Base-by-base conservation (phyloP, 352 stramenopile species). In the Globisporangium lucens region DNA sequence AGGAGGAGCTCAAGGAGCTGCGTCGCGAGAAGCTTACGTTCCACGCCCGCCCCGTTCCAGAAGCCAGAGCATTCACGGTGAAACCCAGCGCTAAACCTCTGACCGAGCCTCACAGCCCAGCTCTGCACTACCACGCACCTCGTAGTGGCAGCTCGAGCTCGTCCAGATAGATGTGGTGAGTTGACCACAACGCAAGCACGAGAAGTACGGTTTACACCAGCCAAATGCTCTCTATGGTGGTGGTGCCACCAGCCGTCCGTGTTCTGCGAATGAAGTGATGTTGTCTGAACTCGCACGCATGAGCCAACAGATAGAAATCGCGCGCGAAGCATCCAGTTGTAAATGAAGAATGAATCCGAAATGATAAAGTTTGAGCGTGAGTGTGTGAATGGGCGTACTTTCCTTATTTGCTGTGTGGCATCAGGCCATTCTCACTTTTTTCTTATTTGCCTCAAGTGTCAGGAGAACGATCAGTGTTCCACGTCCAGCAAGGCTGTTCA, bases 21-120 rank as follows among this genome's bases (percentile, higher is more conserved):
- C 85, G 85, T 24, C 79, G 77, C n/a, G 80, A 90, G 61, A 75
- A 91, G 30, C 80, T 94, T 65, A 78, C 79, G 71, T 94, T 94
- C 67, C 83, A 89, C 49, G 85, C 85, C 0, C 85, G 82, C 2
- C 85, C 85, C 6, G 80, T 80, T 56, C 83, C 82, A 35, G 75
- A 78, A 8, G 27, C 61, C 55, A 87, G 79, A 67, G 46, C 66
- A 38, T 91, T 89, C 56, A 73, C 75, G 33, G 43, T 86, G 49
- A 89, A 89, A 64, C 68, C 74, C 3, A 77, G 79, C 36, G 73
- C 51, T 51, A 76, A 75, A 52, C 68, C 80, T 6, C 60, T 90
- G 59, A 90, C 83, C 3, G 76, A 91, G 36, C 83, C 82, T 1
- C 77, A 85, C 56, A 91, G 80, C 47, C 82, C 83, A 10, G 63